A percentile compares a stretch with the other conserved stretches of the same genome.
These are phyloP conservation scores for Chalciporus piperatus DNA, from an alignment of 768 basidiomycete species.

Conservation along the genomic window DNA sequence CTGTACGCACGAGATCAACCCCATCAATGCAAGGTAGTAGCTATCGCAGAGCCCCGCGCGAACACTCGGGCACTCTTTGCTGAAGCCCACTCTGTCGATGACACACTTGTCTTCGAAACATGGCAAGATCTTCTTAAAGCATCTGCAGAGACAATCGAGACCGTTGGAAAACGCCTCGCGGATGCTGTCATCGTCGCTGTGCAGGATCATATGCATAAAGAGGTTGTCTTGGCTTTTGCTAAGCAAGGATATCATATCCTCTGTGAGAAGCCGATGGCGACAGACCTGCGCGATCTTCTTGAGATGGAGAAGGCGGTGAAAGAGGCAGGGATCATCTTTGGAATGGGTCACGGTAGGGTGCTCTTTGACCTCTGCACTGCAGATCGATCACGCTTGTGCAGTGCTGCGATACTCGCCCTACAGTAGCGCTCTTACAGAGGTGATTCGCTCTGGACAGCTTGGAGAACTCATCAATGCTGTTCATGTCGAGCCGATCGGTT, in stretches of 20 bases:
- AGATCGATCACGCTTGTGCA: conserved; percentile 27
- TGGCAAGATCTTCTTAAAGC: conserved; percentile 72
- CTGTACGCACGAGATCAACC: conserved; percentile 60
- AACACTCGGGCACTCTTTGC: conserved; percentile 62
- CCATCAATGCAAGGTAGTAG: conserved; percentile 68
- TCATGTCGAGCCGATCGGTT: conserved; percentile 83
- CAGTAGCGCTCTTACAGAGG: conserved; percentile 61
- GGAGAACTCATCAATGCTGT: conserved; percentile 81
- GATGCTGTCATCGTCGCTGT: conserved; percentile 82
- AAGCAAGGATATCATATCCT: conserved; percentile 84
- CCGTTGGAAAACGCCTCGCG: conserved; percentile 67
- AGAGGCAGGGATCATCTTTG: conserved; percentile 72
- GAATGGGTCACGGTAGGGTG: conserved; percentile 76
- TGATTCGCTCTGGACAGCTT: conserved; percentile 66
- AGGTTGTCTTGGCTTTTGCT: conserved; percentile 72
- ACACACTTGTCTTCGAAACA: conserved; percentile 64
- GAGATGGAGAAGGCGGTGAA: conserved; percentile 71
- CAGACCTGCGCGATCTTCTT: conserved; percentile 66
- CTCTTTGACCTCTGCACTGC: neutral
- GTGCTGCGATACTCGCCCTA: conserved; percentile 90
- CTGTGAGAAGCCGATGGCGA: conserved; percentile 94
- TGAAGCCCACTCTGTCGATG: conserved; percentile 54
- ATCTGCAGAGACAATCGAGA: conserved; percentile 61
- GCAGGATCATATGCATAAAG: conserved; percentile 76
- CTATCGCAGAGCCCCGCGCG: conserved; percentile 80